A percentile compares a stretch with the other conserved stretches of the same genome.
These are phyloP conservation scores for Populus tomentosa DNA, from an alignment of 441 rosid genomes.

Conservation along the genomic window DNA sequence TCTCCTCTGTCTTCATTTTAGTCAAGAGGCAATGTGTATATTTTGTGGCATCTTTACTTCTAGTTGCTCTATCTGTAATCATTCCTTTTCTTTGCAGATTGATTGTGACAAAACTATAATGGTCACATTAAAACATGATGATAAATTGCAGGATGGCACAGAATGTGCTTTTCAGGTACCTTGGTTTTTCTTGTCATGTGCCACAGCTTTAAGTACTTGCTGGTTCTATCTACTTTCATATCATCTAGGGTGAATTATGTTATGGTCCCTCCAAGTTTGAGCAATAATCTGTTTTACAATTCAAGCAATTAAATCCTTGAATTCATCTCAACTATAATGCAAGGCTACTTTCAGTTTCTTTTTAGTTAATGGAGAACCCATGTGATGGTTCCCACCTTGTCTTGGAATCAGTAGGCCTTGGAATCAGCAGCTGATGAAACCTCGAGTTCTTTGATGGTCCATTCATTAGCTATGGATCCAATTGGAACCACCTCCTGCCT, in stretches of 20 bases:
- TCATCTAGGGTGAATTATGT: background rate
- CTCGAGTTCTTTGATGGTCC: background rate
- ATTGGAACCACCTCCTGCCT: background rate
- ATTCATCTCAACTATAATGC: background rate
- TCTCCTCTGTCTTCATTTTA: background rate
- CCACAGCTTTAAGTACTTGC: slow-evolving; percentile 1
- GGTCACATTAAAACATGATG: slow-evolving; percentile 98
- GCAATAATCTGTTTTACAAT: background rate
- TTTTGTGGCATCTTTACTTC: background rate
- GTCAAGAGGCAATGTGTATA: background rate
- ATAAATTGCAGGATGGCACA: slow-evolving; percentile 91
- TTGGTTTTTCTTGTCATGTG: slow-evolving; percentile 12
- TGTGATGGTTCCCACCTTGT: background rate
- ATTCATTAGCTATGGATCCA: background rate
- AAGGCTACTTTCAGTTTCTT: background rate
- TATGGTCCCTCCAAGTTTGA: background rate
- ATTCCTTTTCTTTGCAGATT: slow-evolving; percentile 54
- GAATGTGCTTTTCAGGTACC: slow-evolving; percentile 94
- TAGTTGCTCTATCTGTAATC: background rate
- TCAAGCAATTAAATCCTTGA: background rate
- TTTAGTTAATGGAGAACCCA: too few relatives aligned
- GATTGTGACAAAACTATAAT: slow-evolving; percentile 94
- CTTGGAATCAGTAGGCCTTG: too few relatives aligned
- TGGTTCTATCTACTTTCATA: background rate
- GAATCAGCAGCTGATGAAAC: background rate